phyloP scores from a whole-genome alignment of 1,139 yeast species.

The Taphrina wiesneri region DNA sequence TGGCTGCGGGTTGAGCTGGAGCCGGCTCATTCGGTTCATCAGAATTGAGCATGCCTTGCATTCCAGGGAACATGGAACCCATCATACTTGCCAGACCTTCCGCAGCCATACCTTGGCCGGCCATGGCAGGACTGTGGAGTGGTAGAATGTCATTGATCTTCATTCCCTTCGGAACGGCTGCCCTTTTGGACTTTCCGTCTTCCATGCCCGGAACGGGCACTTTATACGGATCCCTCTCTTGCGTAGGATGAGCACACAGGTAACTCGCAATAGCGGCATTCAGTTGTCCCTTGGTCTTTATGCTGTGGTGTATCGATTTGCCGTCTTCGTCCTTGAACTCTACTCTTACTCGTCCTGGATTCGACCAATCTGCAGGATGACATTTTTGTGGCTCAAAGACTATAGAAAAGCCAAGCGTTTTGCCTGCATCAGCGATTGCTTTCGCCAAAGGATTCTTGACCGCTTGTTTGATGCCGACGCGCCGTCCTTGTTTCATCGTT shows the following conservation, averaged over 20 bases:
- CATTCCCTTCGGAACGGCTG: conserved; percentile 81
- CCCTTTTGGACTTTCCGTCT: conserved; percentile 57
- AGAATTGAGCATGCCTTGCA: conserved; percentile 26
- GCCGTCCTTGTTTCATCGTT: conserved; percentile 77
- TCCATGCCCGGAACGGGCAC: conserved; percentile 60
- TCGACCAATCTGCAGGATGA: conserved; percentile 97
- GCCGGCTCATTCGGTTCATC: conserved; percentile 39
- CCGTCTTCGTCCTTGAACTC: conserved; percentile 51
- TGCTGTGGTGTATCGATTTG: conserved; percentile 31
- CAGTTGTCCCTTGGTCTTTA: conserved; percentile 61
- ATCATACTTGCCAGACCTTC: conserved; percentile 32
- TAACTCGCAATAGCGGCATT: conserved; percentile 63
- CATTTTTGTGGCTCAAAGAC: conserved; percentile 70
- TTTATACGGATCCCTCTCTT: conserved; percentile 60
- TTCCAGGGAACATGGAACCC: conserved; percentile 40
- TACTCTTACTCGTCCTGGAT: conserved; percentile 90
- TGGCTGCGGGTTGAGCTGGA: conserved; percentile 51
- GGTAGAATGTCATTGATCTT: conserved; percentile 85
- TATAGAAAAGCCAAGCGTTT: conserved; percentile 49
- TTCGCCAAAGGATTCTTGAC: conserved; percentile 87
- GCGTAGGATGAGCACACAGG: conserved; percentile 69
- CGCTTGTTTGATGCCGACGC: conserved; percentile 66
- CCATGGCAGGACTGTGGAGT: conserved; percentile 70
- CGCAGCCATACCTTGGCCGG: conserved; percentile 64
- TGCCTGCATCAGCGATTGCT: conserved; percentile 66